These are phyloP conservation scores for Pestalotiopsis sp. DNA, from an alignment of 2,329 filamentous ascomycete genomes.

Conservation along the genomic window DNA sequence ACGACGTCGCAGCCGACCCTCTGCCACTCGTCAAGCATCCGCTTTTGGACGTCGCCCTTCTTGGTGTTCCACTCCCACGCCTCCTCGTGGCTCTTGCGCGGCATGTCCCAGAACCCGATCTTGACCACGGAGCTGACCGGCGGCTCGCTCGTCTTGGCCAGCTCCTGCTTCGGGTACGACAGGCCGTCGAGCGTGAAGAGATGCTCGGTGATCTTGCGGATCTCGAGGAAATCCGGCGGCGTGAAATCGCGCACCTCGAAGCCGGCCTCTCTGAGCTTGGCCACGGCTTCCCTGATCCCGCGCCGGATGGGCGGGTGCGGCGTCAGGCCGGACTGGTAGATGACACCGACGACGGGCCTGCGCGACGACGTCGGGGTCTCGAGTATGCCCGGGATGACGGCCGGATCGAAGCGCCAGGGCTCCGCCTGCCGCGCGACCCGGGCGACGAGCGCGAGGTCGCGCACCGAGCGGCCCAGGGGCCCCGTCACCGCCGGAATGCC, in stretches of 20 bases:
- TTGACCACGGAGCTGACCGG: conserved; percentile 32
- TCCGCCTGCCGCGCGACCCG: conserved; percentile 21
- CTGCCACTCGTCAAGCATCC: conserved; percentile 37
- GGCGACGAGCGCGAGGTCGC: conserved; percentile 26
- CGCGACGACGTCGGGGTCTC: conserved; percentile 17
- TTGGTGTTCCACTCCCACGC: conserved; percentile 35
- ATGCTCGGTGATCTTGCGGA: conserved; percentile 31
- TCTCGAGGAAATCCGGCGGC: conserved; percentile 31
- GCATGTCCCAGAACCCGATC: conserved; percentile 34
- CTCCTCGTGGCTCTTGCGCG: conserved; percentile 32
- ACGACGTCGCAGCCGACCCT: conserved; percentile 32
- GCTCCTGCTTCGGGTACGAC: conserved; percentile 33
- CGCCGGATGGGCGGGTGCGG: conserved; percentile 31
- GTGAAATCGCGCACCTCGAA: conserved; percentile 31
- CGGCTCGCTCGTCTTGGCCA: conserved; percentile 32
- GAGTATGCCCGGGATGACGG: conserved; percentile 23
- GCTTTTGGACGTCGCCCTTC: conserved; percentile 31
- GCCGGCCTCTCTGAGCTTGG: conserved; percentile 26
- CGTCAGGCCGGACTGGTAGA: conserved; percentile 28
- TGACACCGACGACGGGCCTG: conserved; percentile 31
- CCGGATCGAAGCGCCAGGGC: conserved; percentile 26
- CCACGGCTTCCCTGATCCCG: conserved; percentile 27
- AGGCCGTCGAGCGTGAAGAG: conserved; percentile 36
- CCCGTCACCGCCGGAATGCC: conserved; percentile 30
- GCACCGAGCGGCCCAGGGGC: conserved; percentile 26